These are phyloP conservation scores for Fusarium palustre DNA, from an alignment of 2,329 filamentous ascomycete species.

Conservation along the genomic window DNA sequence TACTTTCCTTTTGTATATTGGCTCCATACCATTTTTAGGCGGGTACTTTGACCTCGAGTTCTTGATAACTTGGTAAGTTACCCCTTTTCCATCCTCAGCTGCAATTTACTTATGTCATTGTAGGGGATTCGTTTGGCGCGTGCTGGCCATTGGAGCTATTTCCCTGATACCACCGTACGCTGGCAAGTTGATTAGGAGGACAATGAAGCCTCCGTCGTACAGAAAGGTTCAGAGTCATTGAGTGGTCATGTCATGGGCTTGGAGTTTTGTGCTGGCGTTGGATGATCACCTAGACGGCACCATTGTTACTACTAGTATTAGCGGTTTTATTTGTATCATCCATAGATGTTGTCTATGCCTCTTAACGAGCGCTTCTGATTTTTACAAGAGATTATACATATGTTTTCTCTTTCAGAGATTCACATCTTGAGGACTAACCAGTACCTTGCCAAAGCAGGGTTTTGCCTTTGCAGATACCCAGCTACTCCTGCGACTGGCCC, in stretches of 20 bases:
- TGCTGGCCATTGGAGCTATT: conserved; percentile 81
- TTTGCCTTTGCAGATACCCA: conserved; percentile 65
- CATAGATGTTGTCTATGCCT: conserved; percentile 29
- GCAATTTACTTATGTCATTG: conserved; percentile 30
- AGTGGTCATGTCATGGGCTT: conserved; percentile 27
- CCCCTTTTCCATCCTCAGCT: neutral
- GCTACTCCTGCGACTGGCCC: conserved; percentile 79
- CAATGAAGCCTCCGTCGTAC: conserved; percentile 92
- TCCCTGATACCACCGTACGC: conserved; percentile 88
- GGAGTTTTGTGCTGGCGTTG: conserved; percentile 38
- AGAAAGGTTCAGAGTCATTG: conserved; percentile 85
- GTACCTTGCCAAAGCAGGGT: conserved; percentile 51
- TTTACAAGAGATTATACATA: conserved; percentile 19
- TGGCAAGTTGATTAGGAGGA: conserved; percentile 84
- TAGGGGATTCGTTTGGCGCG: conserved; percentile 89
- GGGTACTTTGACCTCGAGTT: conserved; percentile 90
- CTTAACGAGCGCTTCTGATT: conserved; percentile 16
- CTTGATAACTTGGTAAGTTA: conserved; percentile 73
- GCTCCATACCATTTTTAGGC: conserved; percentile 85
- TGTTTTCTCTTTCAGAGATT: neutral
- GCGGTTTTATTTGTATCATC: conserved; percentile 25
- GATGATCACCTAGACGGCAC: conserved; percentile 35
- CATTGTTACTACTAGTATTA: conserved; percentile 30
- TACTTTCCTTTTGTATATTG: conserved; percentile 83
- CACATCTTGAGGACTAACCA: conserved; percentile 68